Base-by-base conservation (phyloP, 1,139 yeast genomes). In the Blastobotrys serpentis region DNA sequence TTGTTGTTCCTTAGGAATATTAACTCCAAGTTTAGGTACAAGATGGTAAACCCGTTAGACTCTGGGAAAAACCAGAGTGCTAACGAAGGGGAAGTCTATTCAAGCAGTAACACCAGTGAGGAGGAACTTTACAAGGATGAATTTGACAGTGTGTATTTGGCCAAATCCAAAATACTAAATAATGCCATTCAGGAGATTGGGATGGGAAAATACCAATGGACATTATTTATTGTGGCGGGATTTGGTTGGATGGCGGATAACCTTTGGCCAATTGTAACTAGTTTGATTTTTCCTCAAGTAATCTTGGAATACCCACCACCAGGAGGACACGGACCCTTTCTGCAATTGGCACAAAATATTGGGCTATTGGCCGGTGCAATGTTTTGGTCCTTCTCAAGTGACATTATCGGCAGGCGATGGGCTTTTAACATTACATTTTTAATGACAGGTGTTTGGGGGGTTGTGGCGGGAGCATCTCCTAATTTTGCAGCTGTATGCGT, bases 221-320 rank as follows among this genome's bases (percentile, higher is more conserved):
- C 44, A 39, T 47, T 57, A 21, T 56, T 57, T 42, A 47, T 57
- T 17, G 52, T 59, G 17, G 54, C 56, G 14, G 85, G 85, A 14
- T 74, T 79, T 71, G 86, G 86, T 22, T 81, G 81, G 61, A 75
- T 82, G 21, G 81, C 79, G 18, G 85, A 81, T 60, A 77, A 82
- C 17, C 80, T 78, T 60, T 68, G 81, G 59, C 75, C 73, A 26
- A 68, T 70, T 59, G 62, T 75, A 44, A 77, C 75, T 51, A 63
- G 73, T 26, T 64, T 77, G 2, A 77, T 74, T 18, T 67, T 61
- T 36, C 47, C 54, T 11, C 57, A 52, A 37, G 48, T 51, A 2
- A 37, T 39, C 8, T 37, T 43, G 17, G 56, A 53, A 33, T 50
- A 48, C 21, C 36, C 47, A 13, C 54, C 56, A 2, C 45, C 48